A percentile compares a stretch with the other conserved stretches of the same genome.
These are phyloP conservation scores for Sporothrix brunneoviolacea DNA, from an alignment of 2,329 filamentous ascomycete genomes.

Conservation along the genomic window DNA sequence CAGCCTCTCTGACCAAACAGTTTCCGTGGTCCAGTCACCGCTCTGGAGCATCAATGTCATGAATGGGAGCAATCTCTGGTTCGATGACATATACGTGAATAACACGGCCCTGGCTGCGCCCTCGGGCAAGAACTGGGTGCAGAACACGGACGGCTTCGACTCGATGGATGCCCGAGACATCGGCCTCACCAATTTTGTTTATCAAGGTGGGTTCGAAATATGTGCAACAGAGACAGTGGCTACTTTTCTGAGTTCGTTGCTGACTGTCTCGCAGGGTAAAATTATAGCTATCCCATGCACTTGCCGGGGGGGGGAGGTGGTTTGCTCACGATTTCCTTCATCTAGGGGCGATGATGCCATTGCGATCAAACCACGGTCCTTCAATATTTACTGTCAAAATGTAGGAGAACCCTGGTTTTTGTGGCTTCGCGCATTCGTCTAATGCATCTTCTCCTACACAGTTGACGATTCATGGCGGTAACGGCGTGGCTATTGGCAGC, in stretches of 20 bases:
- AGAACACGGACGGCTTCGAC: conserved; percentile 52
- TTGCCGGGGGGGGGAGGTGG: not conserved
- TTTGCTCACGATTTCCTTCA: not conserved
- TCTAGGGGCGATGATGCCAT: conserved; percentile 46
- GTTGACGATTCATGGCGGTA: conserved; percentile 43
- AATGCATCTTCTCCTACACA: no score
- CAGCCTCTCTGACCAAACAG: no score
- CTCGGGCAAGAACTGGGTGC: conserved; percentile 47
- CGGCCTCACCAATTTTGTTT: conserved; percentile 41
- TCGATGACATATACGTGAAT: conserved; percentile 45
- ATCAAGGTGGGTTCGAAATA: conserved; percentile 41
- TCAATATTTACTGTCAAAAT: conserved; percentile 42
- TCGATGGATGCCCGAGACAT: conserved; percentile 49
- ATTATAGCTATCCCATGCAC: not conserved
- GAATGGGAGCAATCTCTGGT: conserved; percentile 47
- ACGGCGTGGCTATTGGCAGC: conserved; percentile 49
- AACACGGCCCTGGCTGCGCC: conserved; percentile 44
- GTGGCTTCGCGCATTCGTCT: no score
- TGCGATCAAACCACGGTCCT: conserved; percentile 50
- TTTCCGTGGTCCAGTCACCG: conserved; percentile 43
- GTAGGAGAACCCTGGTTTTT: conserved; percentile 21
- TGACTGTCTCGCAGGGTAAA: not conserved
- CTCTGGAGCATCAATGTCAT: conserved; percentile 52
- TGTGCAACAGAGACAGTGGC: no score
- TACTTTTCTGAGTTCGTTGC: not conserved